Conservation (phyloP, 2,329 filamentous ascomycete species). For the Colletotrichum sp. region DNA sequence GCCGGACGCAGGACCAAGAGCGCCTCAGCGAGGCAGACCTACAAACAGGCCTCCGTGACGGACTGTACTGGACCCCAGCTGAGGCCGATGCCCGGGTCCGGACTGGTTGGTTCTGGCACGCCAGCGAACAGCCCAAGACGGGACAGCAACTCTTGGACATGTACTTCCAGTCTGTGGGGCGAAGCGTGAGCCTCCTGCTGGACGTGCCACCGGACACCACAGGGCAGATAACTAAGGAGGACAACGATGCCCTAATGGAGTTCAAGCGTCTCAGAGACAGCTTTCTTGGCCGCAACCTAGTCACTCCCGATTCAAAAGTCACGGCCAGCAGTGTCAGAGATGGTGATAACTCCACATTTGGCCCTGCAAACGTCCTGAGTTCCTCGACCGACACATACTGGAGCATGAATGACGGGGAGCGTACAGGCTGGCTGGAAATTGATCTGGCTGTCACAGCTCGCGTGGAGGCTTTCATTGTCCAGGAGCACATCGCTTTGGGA, state of each 20-base stretch:
- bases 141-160: background rate
- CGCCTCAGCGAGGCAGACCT: constrained; percentile 26
- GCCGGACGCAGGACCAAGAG: constrained; percentile 29
- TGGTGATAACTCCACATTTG: background rate
- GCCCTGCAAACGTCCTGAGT: background rate
- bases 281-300: background rate
- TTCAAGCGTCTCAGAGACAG: background rate
- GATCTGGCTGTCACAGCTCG: background rate
- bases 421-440: background rate
- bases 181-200: background rate
- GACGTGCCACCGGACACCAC: background rate
- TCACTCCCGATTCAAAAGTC: background rate
- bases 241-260: background rate
- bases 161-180: background rate
- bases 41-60: background rate
- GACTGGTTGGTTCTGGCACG: background rate
- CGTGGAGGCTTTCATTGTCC: background rate
- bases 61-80: background rate
- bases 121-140: background rate
- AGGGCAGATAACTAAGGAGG: background rate
- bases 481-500: background rate
- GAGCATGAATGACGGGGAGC: background rate
- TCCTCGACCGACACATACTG: background rate
- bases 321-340: background rate
- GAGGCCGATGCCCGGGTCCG: background rate